Base-by-base conservation (phyloP, 192 early-diverging fungal species). In the Dispira parvispora region DNA sequence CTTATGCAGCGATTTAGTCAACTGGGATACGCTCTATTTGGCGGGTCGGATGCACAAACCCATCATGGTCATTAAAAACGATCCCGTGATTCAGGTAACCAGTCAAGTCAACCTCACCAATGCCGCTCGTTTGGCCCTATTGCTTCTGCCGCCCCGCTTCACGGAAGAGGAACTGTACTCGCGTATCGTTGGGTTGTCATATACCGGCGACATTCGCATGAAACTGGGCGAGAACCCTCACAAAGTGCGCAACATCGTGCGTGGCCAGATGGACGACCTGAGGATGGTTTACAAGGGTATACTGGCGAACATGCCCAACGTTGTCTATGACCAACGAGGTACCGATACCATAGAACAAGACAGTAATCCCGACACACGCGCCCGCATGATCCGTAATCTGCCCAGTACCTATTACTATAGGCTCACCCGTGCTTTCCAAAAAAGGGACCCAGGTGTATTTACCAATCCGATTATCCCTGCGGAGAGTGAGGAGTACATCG, bases 21-120 rank as follows among this genome's bases (percentile, higher is more conserved):
- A 96, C 73, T 99, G 96, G 96, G 88, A 92, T 56, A 86, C 89
- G 3, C 73, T 98, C 62, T 99, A 99, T 70, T 65, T 98, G 8
- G 91, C 96, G 6, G 96, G 96, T 2, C 83, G 96, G 50, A 83
- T 99, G 80, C 95, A 98, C 62, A 99, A 99, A 67, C 96, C 96
- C 21, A 73, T 70, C 21, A 64, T 79, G 38, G 74, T 70, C 8
- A 45, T 77, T 64, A 66, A 71, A 8, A 63, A 68, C 11, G 75
- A 80, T 64, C 67, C 71, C 23, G 52, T 75, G 12, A 70, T 77
- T 68, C 65, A 68, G 2, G 71, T 75, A 44, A 68, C 70, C 0
- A 43, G 47, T 45, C 87, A 91, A 61, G 81, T 84, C 63, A 99
- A 99, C 67, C 77, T 95, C 32, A 81, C 83, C 28, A 83, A 88